Evolutionary conservation across 768 basidiomycete genomes (phyloP), one percentile per base, ranked within the genome.

Genomic region (Tulasnella sp.): DNA sequence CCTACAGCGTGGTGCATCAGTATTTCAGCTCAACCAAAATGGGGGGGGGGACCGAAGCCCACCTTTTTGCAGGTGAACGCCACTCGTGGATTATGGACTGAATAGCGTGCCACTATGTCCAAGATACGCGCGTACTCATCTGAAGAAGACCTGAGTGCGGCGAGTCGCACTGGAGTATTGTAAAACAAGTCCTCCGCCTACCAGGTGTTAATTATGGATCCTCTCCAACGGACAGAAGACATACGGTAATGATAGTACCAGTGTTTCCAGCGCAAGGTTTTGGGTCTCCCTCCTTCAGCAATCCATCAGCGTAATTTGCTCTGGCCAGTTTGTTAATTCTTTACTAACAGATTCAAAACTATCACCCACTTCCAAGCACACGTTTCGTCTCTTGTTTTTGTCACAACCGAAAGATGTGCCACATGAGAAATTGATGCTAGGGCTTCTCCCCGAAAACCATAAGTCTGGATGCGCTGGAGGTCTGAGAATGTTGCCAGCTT

Each of bases 381-480:
- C 2, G 72, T 66, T 34, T 90, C 88, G 0, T 69, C 60, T 61
- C 77, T 84, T 0, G 84, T 89, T 69, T 96, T 98, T 4, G 90
- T 95, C n/a, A 85, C 67, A 8, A 98, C 83, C 15, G 79, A 78
- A 49, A 99, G 70, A 63, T 84, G 85, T 1, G 91, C 81, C 34
- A 93, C 88, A 65, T 95, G 90, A 4, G 89, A 92, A 53, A 99
- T 88, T 10, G 89, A 92, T 2, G 93, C 95, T 42, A 99, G 68
- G 0, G 95, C 95, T 67, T 99, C 95, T 25, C 95, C 93, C 45
- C 95, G 77, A 65, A 99, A 99, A 0, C 95, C 95, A 64, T 96
- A 98, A 0, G 93, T 98, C 2, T 75, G 72, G 31, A 99, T 71
- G n/a, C 70, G 71, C 29, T 79, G 77, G 48, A 99, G 64, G 61